Percentiles rank a stretch among this genome's conserved stretches.
Conservation (phyloP, 495 filamentous ascomycete species). For the Collariella sp. region DNA sequence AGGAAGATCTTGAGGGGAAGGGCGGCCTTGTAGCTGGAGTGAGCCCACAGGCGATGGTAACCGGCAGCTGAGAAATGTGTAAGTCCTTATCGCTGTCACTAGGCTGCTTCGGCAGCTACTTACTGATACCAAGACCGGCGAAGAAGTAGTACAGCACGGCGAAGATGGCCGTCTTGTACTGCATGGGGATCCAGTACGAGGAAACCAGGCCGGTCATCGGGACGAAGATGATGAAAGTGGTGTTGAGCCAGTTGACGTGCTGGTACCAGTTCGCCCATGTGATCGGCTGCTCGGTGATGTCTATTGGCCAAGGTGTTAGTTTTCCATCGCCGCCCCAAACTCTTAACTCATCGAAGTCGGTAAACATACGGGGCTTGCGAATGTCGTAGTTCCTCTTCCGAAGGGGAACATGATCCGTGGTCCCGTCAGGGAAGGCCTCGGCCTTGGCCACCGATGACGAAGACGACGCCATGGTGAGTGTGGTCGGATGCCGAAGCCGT, state of each 20-base stretch:
- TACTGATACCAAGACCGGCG: conserved; percentile 84
- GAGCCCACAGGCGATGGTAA: conserved; percentile 91
- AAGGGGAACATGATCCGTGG: conserved; percentile 41
- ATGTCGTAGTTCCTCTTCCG: conserved; percentile 39
- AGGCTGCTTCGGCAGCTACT: conserved; percentile 15
- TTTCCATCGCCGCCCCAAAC: too few species aligned
- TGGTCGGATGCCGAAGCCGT: background rate
- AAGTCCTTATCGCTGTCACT: conserved; percentile 3
- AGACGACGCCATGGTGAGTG: conserved; percentile 37
- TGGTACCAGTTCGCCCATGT: conserved; percentile 80
- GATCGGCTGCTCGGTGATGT: conserved; percentile 56
- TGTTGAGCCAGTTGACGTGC: conserved; percentile 94
- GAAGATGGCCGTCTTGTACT: conserved; percentile 69
- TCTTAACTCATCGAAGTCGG: background rate
- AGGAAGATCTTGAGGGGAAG: conserved; percentile 86
- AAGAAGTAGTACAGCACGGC: conserved; percentile 85
- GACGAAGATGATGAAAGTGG: conserved; percentile 76
- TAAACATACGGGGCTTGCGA: conserved; percentile 34
- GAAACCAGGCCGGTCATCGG: conserved; percentile 68
- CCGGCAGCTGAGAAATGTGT: conserved; percentile 38
- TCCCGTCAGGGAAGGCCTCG: conserved; percentile 40
- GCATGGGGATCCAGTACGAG: conserved; percentile 74
- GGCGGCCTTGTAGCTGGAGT: conserved; percentile 87
- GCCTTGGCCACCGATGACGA: conserved; percentile 30
- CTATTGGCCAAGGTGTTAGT: conserved; percentile 16